Percentiles rank a stretch among this genome's conserved stretches.
Conservation (phyloP, 2,329 filamentous ascomycete species). For the Chrysosporium queenslandicum region DNA sequence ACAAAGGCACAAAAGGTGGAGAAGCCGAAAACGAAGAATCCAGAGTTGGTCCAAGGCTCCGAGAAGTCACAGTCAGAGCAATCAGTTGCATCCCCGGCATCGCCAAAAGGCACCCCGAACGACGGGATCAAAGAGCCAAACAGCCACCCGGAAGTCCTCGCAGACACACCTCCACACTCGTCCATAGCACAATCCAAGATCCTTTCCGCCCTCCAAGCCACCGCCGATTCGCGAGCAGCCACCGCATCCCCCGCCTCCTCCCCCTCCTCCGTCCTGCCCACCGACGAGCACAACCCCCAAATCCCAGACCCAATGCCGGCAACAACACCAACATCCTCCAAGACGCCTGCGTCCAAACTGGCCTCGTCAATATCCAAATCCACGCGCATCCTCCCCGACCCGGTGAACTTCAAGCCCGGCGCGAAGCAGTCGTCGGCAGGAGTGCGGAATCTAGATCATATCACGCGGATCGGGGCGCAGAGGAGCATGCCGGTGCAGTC, state of each 20-base stretch:
- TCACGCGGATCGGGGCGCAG: slow-evolving; percentile 8
- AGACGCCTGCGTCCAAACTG: slow-evolving; percentile 8
- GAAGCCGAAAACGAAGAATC: neutral
- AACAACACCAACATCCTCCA: neutral
- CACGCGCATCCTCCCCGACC: slow-evolving; percentile 3
- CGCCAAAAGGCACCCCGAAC: neutral
- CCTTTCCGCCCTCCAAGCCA: slow-evolving; percentile 5
- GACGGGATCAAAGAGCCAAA: neutral
- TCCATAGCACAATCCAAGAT: slow-evolving; percentile 2
- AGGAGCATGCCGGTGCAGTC: neutral
- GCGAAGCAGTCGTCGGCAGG: slow-evolving; percentile 1
- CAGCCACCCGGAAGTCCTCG: neutral
- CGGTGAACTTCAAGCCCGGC: slow-evolving; percentile 4
- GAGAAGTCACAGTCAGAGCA: neutral
- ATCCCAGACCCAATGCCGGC: neutral
- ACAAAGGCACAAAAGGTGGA: neutral
- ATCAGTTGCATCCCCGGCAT: neutral
- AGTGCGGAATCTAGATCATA: slow-evolving; percentile 4
- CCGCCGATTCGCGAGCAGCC: neutral
- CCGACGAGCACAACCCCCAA: neutral
- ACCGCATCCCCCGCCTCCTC: neutral
- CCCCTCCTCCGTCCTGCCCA: neutral
- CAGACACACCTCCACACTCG: neutral
- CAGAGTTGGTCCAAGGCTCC: neutral
- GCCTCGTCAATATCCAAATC: slow-evolving; percentile 9